Evolutionary conservation across 2,329 filamentous ascomycete genomes (phyloP).

Genomic region (Macrophomina tecta): DNA sequence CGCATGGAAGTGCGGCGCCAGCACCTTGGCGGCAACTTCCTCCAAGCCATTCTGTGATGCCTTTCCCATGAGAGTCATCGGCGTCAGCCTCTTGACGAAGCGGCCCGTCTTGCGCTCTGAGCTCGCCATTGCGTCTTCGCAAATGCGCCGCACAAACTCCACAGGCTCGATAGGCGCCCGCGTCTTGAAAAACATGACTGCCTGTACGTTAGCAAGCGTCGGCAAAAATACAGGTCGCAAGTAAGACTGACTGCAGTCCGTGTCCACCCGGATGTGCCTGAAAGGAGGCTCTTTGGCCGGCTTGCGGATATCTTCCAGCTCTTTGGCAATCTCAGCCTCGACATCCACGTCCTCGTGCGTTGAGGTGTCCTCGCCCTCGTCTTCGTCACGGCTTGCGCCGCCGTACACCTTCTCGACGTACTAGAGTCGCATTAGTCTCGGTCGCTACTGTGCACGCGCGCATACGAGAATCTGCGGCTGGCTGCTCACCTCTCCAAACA

Average conservation of each 20-base stretch:
- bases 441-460: background rate
- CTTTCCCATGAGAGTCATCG: slow-evolving; percentile 65
- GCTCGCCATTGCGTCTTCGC: slow-evolving; percentile 60
- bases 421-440: slow-evolving; percentile 48
- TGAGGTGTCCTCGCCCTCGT: slow-evolving; percentile 44
- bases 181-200: slow-evolving; percentile 66
- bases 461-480: background rate
- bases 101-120: slow-evolving; percentile 60
- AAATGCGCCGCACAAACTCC: slow-evolving; percentile 63
- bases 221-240: background rate
- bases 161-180: slow-evolving; percentile 64
- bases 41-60: slow-evolving; percentile 73
- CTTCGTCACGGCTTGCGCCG: slow-evolving; percentile 45
- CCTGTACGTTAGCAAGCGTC: slow-evolving; percentile 39
- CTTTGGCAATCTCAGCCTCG: slow-evolving; percentile 73
- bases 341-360: slow-evolving; percentile 61
- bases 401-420: slow-evolving; percentile 67
- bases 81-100: slow-evolving; percentile 66
- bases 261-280: slow-evolving; percentile 59
- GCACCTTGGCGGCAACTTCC: slow-evolving; percentile 67
- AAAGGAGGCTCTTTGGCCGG: slow-evolving; percentile 57
- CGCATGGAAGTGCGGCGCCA: slow-evolving; percentile 68
- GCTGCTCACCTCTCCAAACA: slow-evolving; percentile 68
- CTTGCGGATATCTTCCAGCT: slow-evolving; percentile 69
- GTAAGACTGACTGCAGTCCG: slow-evolving; percentile 57